These are phyloP conservation scores for Colletotrichum costaricense DNA, from an alignment of 2,329 filamentous ascomycete genomes.

Conservation along the genomic window DNA sequence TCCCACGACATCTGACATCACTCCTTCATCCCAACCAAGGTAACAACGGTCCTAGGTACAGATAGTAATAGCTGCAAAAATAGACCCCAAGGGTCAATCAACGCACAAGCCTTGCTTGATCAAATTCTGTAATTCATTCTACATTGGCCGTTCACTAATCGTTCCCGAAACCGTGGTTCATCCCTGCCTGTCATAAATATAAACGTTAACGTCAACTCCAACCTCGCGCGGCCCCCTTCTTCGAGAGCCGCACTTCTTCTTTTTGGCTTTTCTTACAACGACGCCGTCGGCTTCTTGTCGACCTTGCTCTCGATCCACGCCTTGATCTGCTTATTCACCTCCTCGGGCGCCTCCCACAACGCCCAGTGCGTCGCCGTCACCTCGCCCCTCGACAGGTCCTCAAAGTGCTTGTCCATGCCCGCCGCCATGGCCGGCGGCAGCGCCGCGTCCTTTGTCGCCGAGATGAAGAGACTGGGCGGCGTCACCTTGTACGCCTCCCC, in stretches of 20 bases:
- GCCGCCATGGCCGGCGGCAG: slow-evolving; percentile 77
- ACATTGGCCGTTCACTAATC: neutral
- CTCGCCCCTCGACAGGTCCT: slow-evolving; percentile 71
- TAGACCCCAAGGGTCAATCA: neutral
- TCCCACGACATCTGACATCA: neutral
- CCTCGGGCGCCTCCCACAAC: slow-evolving; percentile 76
- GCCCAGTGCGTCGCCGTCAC: slow-evolving; percentile 86
- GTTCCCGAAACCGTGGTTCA: neutral
- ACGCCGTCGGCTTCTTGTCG: slow-evolving; percentile 26
- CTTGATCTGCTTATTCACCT: slow-evolving; percentile 76
- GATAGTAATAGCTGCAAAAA: neutral
- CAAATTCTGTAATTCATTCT: neutral
- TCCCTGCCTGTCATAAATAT: neutral
- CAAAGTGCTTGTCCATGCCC: slow-evolving; percentile 77
- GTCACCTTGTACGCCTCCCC: slow-evolving; percentile 55
- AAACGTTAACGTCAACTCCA: neutral
- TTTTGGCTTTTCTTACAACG: slow-evolving; percentile 13
- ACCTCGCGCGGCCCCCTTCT: neutral
- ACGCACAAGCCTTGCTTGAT: neutral
- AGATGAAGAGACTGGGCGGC: slow-evolving; percentile 79
- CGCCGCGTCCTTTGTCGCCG: slow-evolving; percentile 76
- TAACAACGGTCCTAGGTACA: neutral
- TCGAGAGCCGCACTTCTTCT: neutral
- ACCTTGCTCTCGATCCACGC: slow-evolving; percentile 69
- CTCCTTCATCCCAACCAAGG: neutral